Conservation (phyloP, 176 grass and related monocot species). For the Cenchrus purpureus region DNA sequence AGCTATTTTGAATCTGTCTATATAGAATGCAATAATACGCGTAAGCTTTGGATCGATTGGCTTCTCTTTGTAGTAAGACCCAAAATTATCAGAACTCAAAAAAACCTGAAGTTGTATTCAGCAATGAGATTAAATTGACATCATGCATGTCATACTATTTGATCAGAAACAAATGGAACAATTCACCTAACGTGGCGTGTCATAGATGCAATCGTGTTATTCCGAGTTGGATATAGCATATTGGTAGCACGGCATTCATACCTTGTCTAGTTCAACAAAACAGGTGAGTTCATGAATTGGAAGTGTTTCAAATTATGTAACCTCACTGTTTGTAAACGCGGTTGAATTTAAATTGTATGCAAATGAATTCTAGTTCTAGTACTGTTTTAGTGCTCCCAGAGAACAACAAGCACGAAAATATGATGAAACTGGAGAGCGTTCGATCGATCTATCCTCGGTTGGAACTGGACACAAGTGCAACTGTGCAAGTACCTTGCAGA, state of each 20-base stretch:
- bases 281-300: background rate
- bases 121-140: background rate
- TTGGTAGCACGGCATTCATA: background rate
- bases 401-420: background rate
- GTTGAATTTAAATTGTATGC: background rate
- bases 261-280: background rate
- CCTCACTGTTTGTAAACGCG: too few relatives aligned
- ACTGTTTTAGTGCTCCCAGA: background rate
- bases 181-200: background rate
- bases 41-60: background rate
- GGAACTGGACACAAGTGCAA: background rate
- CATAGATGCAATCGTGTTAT: constrained; percentile 1
- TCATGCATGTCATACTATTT: background rate
- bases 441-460: background rate
- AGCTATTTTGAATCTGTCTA: background rate
- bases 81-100: background rate
- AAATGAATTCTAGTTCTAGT: background rate
- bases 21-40: background rate
- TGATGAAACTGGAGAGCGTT: background rate
- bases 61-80: background rate
- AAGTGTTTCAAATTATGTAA: too few relatives aligned
- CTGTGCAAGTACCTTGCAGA: constrained; percentile 49
- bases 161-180: background rate
- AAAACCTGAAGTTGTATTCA: constrained; percentile 1
- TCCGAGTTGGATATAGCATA: background rate